Evolutionary conservation across 805 yeast species (phyloP), one percentile per base, ranked within the genome.

Genomic region (Zygoascus tannicola): DNA sequence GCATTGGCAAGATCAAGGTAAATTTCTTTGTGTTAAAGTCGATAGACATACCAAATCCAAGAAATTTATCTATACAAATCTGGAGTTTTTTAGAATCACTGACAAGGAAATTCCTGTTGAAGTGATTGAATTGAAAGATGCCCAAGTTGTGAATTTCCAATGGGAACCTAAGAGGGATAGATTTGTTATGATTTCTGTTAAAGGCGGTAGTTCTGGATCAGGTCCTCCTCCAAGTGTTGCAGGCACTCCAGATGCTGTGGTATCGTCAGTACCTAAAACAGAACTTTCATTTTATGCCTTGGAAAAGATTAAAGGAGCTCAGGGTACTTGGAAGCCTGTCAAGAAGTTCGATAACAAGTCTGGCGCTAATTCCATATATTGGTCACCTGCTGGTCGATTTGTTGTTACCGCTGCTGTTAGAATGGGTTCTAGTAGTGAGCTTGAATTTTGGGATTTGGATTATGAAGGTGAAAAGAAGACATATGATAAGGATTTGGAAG

Each of bases 141-240:
- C 85, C 46, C 30, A 26, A 26, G 90, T 87, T 35, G 66, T 83
- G 44, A 81, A 81, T 63, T 83, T 92, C 66, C 88, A 85, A 44
- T 92, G 97, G 97, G 98, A 94, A 70, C 96, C 98, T 57, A 76
- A 72, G 52, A 81, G 90, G 32, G 90, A 85, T 61, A 76, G 96
- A 62, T 88, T 92, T 56, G 80, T 83, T 48, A 75, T 82, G 41
- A 79, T 90, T 56, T 78, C 92, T 19, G 73, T 81, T 58, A 64
- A 65, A 43, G 67, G 68, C 10, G 28, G 22, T 7, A n/a, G n/a
- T n/a, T n/a, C n/a, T n/a, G n/a, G n/a, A n/a, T n/a, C n/a, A n/a
- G 38, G 47, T 41, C 23, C 44, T 42, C n/a, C n/a, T n/a, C n/a
- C n/a, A n/a, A n/a, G 20, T 48, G 30, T 26, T 7, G 30, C 12